Base-by-base conservation (phyloP, 805 yeast genomes). In the Candida caryicola region DNA sequence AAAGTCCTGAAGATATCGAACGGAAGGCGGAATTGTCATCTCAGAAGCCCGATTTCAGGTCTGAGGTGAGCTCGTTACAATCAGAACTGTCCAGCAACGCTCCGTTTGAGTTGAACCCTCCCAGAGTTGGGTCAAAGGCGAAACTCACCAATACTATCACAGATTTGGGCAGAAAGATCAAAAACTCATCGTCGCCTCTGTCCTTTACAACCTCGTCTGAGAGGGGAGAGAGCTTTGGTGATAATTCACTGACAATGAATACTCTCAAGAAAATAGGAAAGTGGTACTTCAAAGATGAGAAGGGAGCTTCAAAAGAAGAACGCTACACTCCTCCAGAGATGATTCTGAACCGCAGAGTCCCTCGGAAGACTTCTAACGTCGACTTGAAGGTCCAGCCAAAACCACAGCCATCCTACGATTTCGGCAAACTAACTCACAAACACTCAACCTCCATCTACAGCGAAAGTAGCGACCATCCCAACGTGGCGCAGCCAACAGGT, bases 241-340 rank as follows among this genome's bases (percentile, higher is more conserved):
- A 21, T 10, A 7, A 30, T 14, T 18, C 40, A 17, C 13, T 50
- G 1, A 49, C 60, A 7, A 49, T 53, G 28, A 59, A 52, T 31
- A 61, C 86, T 0, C 60, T 81, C 33, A 74, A 70, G 41, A 83
- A 78, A 49, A 57, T 85, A 5, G 85, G 85, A 1, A 80, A 75
- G 44, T 82, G 91, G 87, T 84, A 84, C 48, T 71, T 70, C 37
- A 77, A 71, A 25, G 74, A 74, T 39, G 74, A 66, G 16, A 40
- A 53, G 29, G 29, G 34, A 33, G 17, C 19, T 32, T 12, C 35
- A 2, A 40, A 41, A 13, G 51, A 45, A 10, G 47, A 42, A 6
- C 43, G 45, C 8, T 70, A 73, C 40, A 62, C 57, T 5, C 76
- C 81, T 0, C 86, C 86, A 0, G 85, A 81, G 51, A 81, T 81